Evolutionary conservation across 345 rosid species (phyloP).

Genomic region (Trapa bicornis): DNA sequence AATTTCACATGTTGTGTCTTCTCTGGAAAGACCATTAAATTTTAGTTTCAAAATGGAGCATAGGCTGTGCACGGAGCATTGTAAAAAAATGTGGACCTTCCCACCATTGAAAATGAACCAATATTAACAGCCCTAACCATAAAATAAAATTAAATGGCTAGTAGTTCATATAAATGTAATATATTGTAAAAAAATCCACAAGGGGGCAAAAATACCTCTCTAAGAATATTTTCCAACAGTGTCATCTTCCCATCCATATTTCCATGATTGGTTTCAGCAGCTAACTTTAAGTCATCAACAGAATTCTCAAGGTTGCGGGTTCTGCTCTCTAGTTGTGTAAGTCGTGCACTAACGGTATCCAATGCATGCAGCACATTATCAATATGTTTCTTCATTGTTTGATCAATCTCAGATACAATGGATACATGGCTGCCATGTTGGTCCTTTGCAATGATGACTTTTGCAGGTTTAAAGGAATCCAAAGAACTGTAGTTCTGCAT

Average conservation of each 20-base stretch:
- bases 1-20: not conserved
- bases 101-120: not conserved
- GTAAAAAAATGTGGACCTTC: not conserved
- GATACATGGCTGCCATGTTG: slow-evolving; percentile 19
- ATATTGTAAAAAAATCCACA: not conserved
- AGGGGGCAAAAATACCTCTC: slow-evolving; percentile 42
- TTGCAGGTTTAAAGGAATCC: slow-evolving; percentile 54
- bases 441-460: slow-evolving; percentile 42
- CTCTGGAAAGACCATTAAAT: not conserved
- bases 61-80: not conserved
- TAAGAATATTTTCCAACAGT: slow-evolving; percentile 65
- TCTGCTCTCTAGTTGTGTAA: slow-evolving; percentile 74
- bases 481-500: slow-evolving; percentile 53
- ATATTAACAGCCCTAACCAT: not conserved
- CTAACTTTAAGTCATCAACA: slow-evolving; percentile 70
- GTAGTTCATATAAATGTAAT: not conserved
- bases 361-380: slow-evolving; percentile 55
- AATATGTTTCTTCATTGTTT: slow-evolving; percentile 51
- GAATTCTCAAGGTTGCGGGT: slow-evolving; percentile 52
- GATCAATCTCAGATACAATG: slow-evolving; percentile 55
- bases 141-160: not conserved
- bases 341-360: slow-evolving; percentile 65
- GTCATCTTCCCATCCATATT: slow-evolving; percentile 75
- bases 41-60: not conserved
- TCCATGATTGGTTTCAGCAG: slow-evolving; percentile 70